These are phyloP conservation scores for Clonostachys rosea DNA, from an alignment of 2,329 filamentous ascomycete species.

Conservation along the genomic window DNA sequence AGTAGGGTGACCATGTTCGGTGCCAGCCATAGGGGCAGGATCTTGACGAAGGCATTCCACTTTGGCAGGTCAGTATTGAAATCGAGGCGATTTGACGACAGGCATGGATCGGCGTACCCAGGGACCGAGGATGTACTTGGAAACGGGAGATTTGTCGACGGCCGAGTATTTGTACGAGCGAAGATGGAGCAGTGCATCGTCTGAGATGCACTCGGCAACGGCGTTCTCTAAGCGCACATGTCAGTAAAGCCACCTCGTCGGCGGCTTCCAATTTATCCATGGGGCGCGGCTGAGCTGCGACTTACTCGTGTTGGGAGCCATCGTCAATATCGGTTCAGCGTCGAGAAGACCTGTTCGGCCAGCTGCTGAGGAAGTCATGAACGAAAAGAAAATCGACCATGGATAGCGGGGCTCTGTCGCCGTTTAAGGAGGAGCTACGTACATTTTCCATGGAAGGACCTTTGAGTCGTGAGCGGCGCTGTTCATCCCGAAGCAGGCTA, in stretches of 20 bases:
- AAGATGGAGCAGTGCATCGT: slow-evolving; percentile 86
- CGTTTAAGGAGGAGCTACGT: too few relatives aligned
- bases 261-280: background rate
- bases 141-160: slow-evolving; percentile 92
- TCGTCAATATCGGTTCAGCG: background rate
- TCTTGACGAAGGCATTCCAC: slow-evolving; percentile 96
- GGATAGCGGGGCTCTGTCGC: too few relatives aligned
- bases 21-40: slow-evolving; percentile 92
- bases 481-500: too few relatives aligned
- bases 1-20: slow-evolving; percentile 96
- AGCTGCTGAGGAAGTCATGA: background rate
- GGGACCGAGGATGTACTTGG: slow-evolving; percentile 87
- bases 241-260: background rate
- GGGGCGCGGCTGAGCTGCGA: background rate
- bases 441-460: too few relatives aligned
- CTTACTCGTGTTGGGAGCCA: slow-evolving; percentile 1
- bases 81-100: background rate
- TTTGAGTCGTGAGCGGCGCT: too few relatives aligned
- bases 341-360: too few relatives aligned
- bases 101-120: slow-evolving; percentile 62
- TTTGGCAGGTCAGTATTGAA: slow-evolving; percentile 29
- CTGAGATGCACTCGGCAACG: slow-evolving; percentile 71
- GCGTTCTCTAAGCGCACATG: slow-evolving; percentile 31
- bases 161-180: slow-evolving; percentile 97
- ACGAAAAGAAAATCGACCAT: background rate